Evolutionary conservation across 2,329 filamentous ascomycete species (phyloP).

Genomic region (Pseudodiploospora longispora): DNA sequence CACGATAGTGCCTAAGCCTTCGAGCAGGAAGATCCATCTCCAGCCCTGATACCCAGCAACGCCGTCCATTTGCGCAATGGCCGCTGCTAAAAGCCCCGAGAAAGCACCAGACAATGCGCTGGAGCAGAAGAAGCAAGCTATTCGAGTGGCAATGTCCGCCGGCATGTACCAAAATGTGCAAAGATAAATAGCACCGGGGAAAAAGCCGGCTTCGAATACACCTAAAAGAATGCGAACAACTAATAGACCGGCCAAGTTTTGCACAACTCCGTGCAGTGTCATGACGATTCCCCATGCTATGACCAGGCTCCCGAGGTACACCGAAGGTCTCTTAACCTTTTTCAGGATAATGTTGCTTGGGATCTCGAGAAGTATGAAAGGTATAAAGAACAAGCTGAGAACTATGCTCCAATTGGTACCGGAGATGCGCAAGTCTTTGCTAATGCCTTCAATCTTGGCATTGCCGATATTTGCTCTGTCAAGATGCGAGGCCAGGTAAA

Average conservation of each 20-base stretch:
- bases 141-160: too few relatives aligned
- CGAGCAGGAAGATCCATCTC: slow-evolving; percentile 44
- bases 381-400: slow-evolving; percentile 17
- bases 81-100: slow-evolving; percentile 37
- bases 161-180: too few relatives aligned
- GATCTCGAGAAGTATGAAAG: slow-evolving; percentile 11
- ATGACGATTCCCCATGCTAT: slow-evolving; percentile 10
- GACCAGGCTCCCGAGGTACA: not conserved
- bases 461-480: slow-evolving; percentile 42
- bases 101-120: slow-evolving; percentile 26
- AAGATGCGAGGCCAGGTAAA: slow-evolving; percentile 50
- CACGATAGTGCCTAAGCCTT: slow-evolving; percentile 33
- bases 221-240: slow-evolving; percentile 11
- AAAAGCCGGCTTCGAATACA: slow-evolving; percentile 8
- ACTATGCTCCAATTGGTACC: slow-evolving; percentile 14
- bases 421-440: slow-evolving; percentile 12
- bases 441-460: slow-evolving; percentile 15
- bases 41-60: slow-evolving; percentile 36
- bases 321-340: slow-evolving; percentile 4
- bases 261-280: slow-evolving; percentile 1
- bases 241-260: slow-evolving; percentile 8
- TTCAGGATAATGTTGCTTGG: slow-evolving; percentile 9
- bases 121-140: too few relatives aligned
- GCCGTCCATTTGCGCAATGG: slow-evolving; percentile 36
- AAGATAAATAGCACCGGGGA: not conserved